Evolutionary conservation across 768 basidiomycete genomes (phyloP).

Genomic region (Termitomyces sp.): DNA sequence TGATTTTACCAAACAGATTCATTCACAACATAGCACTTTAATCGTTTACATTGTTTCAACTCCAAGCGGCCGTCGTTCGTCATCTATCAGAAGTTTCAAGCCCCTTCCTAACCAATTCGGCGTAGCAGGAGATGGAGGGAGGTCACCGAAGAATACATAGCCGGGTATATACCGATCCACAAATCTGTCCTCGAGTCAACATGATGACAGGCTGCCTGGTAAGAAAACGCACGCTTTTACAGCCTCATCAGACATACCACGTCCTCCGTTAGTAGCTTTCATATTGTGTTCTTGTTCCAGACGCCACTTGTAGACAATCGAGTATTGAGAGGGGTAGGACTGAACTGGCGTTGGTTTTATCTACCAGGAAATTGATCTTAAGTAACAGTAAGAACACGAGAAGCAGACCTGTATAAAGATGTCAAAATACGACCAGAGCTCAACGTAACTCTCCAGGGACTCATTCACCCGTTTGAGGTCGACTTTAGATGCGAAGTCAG

Average conservation of each 20-base stretch:
- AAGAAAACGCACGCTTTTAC: conserved; percentile 57
- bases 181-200: conserved; percentile 46
- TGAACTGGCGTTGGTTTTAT: conserved; percentile 21
- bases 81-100: conserved; percentile 52
- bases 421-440: conserved; percentile 71
- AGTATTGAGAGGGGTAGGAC: conserved; percentile 28
- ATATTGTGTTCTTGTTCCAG: conserved; percentile 87
- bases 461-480: conserved; percentile 66
- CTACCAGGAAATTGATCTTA: conserved; percentile 7
- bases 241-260: conserved; percentile 80
- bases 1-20: background rate
- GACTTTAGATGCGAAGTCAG: conserved; percentile 37
- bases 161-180: conserved; percentile 93
- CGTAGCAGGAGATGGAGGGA: conserved; percentile 10
- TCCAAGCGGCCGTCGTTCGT: conserved; percentile 43
- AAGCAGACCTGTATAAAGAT: conserved; percentile 69
- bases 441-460: conserved; percentile 52
- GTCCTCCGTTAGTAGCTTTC: conserved; percentile 81
- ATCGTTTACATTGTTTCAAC: conserved; percentile 36
- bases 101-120: conserved; percentile 38
- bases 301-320: conserved; percentile 83
- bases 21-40: background rate
- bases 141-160: conserved; percentile 81
- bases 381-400: background rate
- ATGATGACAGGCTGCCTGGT: background rate